phyloP scores from a whole-genome alignment of 495 filamentous ascomycete genomes.

The Neurospora sp. region DNA sequence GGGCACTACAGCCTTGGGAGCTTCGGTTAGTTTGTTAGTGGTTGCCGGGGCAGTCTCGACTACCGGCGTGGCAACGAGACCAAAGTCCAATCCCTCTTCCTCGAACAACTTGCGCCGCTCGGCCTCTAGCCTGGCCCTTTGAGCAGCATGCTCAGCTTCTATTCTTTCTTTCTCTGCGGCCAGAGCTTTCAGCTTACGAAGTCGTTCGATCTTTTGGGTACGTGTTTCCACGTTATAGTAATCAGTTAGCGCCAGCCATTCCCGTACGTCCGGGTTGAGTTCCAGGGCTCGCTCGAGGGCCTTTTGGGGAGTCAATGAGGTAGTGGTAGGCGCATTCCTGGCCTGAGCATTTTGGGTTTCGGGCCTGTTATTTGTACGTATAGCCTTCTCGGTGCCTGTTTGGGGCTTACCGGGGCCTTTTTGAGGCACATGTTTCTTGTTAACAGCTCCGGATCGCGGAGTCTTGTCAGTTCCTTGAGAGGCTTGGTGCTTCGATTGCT shows the following conservation, averaged over 20 bases:
- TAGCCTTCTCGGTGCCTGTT: background rate
- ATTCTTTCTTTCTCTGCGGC: conserved; percentile 30
- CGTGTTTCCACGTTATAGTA: conserved; percentile 45
- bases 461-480: background rate
- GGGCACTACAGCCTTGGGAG: background rate
- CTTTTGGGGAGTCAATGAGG: background rate
- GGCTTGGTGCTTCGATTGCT: background rate
- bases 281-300: conserved; percentile 11
- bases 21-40: background rate
- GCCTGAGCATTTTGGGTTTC: background rate
- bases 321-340: background rate
- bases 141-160: conserved; percentile 29
- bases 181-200: conserved; percentile 33
- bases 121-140: conserved; percentile 27
- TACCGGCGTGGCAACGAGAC: conserved; percentile 5
- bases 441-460: background rate
- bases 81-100: conserved; percentile 18
- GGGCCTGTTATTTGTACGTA: background rate
- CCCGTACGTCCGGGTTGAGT: conserved; percentile 38
- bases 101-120: conserved; percentile 21
- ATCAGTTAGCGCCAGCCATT: conserved; percentile 52
- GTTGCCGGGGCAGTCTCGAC: background rate
- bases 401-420: background rate
- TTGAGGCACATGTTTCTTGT: background rate
- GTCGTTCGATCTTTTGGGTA: conserved; percentile 33